phyloP scores from a whole-genome alignment of 176 grass and related monocot species.

The Stipa capillata region DNA sequence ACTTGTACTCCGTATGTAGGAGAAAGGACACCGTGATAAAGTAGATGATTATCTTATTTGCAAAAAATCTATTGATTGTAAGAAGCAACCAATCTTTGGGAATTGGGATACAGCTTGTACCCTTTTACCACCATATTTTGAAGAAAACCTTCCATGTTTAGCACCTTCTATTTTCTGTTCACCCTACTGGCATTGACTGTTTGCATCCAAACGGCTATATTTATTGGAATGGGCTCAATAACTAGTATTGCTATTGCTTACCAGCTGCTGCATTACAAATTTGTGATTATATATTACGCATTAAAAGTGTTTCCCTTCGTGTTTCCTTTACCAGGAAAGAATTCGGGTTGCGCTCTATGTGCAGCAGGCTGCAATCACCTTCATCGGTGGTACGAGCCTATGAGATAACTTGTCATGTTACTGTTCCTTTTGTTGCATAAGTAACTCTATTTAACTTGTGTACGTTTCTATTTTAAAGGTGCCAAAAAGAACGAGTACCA shows the following conservation, averaged over 20 bases:
- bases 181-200: neutral
- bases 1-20: neutral
- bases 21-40: neutral
- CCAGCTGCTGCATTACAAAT: neutral
- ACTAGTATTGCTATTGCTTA: neutral
- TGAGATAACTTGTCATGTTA: neutral
- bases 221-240: neutral
- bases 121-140: neutral
- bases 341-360: slow-evolving; percentile 61
- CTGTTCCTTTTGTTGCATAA: neutral
- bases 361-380: slow-evolving; percentile 64
- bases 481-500: slow-evolving; percentile 45
- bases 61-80: no score
- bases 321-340: slow-evolving; percentile 48
- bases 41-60: no score
- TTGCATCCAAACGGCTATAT: neutral
- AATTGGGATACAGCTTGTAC: neutral
- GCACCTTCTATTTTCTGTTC: neutral
- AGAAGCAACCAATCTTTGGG: neutral
- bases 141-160: neutral
- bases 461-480: slow-evolving; percentile 29
- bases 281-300: neutral
- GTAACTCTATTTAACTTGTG: neutral
- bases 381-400: slow-evolving; percentile 50
- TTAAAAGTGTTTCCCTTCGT: neutral